Percentiles rank a stretch among this genome's conserved stretches.
Conservation (phyloP, 352 stramenopile species). For the Pythium rhizo-oryzae region DNA sequence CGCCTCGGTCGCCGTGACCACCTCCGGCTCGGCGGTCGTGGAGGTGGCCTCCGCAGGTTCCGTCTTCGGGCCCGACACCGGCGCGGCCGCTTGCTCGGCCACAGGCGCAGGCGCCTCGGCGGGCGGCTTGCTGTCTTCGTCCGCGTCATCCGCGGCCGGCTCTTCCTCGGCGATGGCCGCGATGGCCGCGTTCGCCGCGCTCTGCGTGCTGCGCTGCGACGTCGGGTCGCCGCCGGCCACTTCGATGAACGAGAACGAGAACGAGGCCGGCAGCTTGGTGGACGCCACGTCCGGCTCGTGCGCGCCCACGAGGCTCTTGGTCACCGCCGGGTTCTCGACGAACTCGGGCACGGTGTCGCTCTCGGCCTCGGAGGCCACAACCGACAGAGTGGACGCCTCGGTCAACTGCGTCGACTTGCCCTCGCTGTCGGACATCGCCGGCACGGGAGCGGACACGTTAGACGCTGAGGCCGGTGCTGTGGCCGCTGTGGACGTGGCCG, state of each 20-base stretch:
- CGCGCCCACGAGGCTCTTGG: constrained; percentile 16
- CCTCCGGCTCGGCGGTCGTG: not conserved
- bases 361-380: constrained; percentile 35
- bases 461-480: not conserved
- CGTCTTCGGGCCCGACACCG: too few relatives aligned
- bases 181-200: constrained; percentile 14
- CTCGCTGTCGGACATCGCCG: not conserved
- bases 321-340: constrained; percentile 34
- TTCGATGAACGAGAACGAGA: constrained; percentile 79
- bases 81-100: not conserved
- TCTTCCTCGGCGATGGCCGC: constrained; percentile 26
- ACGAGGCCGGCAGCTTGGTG: constrained; percentile 39
- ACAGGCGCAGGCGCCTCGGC: not conserved
- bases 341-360: constrained; percentile 59
- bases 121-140: not conserved
- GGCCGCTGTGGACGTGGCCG: not conserved
- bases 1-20: not conserved
- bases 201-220: constrained; percentile 14
- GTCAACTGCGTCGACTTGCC: not conserved
- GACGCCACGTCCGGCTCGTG: constrained; percentile 10
- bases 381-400: not conserved
- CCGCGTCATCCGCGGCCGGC: not conserved
- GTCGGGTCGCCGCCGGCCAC: constrained; percentile 31
- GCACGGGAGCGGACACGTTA: not conserved
- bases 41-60: too few relatives aligned